Conservation (phyloP, 2,329 filamentous ascomycete genomes). For the Penicillium vulpinum region DNA sequence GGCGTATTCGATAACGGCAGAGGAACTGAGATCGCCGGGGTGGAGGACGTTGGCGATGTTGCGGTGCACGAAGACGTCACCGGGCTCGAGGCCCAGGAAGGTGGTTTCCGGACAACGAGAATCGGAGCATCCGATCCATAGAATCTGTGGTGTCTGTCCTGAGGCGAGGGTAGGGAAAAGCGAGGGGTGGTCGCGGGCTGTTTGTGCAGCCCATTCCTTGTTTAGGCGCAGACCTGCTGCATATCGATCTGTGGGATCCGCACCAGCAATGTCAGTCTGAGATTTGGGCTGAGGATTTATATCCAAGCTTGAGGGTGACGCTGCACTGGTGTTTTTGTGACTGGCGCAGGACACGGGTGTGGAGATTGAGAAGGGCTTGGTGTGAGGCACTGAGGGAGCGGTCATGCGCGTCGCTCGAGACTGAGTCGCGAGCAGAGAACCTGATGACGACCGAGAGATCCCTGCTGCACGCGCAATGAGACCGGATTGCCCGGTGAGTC, state of each 20-base stretch:
- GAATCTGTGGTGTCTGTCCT: conserved; percentile 63
- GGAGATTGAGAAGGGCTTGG: conserved; percentile 23
- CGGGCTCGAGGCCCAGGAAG: conserved; percentile 73
- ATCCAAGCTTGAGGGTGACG: background rate
- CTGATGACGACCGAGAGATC: conserved; percentile 5
- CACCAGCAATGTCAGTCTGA: conserved; percentile 16
- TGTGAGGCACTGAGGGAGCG: conserved; percentile 1
- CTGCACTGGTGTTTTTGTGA: conserved; percentile 11
- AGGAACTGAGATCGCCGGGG: conserved; percentile 71
- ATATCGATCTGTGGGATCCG: conserved; percentile 54
- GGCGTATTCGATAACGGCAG: conserved; percentile 76
- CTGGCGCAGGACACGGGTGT: conserved; percentile 17
- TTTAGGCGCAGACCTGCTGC: conserved; percentile 67
- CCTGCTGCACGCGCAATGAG: conserved; percentile 14
- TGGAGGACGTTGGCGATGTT: conserved; percentile 86
- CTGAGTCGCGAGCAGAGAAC: conserved; percentile 4
- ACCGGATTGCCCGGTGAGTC: conserved; percentile 22
- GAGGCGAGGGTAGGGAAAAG: conserved; percentile 68
- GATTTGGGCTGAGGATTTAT: background rate
- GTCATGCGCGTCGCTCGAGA: background rate
- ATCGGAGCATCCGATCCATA: conserved; percentile 88
- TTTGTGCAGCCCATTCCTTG: conserved; percentile 68
- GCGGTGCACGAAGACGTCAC: conserved; percentile 85
- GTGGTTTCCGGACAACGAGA: conserved; percentile 82
- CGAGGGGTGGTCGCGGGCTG: conserved; percentile 64